A percentile compares a stretch with the other conserved stretches of the same genome.
phyloP scores from a whole-genome alignment of 305 asterid species.

The Fraxinus platypoda region DNA sequence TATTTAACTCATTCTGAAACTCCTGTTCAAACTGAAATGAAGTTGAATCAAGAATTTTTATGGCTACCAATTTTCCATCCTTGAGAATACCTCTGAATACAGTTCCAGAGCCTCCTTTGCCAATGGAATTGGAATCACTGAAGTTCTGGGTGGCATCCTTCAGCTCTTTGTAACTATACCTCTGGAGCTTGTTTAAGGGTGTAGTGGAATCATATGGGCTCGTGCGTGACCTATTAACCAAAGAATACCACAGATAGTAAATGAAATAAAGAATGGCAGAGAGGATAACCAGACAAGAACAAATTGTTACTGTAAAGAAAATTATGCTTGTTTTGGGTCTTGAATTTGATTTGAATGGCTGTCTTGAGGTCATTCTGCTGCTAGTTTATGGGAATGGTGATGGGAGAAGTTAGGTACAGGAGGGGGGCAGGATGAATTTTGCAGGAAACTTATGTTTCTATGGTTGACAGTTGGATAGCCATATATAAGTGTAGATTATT shows the following conservation, averaged over 20 bases:
- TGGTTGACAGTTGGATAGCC: constrained; percentile 43
- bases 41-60: constrained; percentile 63
- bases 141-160: constrained; percentile 69
- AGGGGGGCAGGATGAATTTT: neutral
- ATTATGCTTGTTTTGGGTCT: constrained; percentile 40
- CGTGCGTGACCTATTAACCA: constrained; percentile 68
- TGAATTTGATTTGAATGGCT: constrained; percentile 43
- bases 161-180: constrained; percentile 68
- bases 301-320: constrained; percentile 49
- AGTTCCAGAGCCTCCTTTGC: constrained; percentile 91
- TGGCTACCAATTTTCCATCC: constrained; percentile 79
- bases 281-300: constrained; percentile 52
- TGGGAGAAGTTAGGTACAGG: constrained; percentile 21
- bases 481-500: constrained; percentile 7
- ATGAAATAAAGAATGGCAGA: constrained; percentile 65
- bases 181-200: constrained; percentile 64
- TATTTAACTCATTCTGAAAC: constrained; percentile 78
- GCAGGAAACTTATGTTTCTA: constrained; percentile 7
- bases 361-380: constrained; percentile 62
- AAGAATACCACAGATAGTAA: constrained; percentile 61
- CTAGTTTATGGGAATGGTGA: constrained; percentile 21
- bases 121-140: constrained; percentile 57
- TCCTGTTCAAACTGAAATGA: constrained; percentile 73
- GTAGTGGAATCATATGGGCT: constrained; percentile 67
- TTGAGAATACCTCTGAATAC: constrained; percentile 72